Evolutionary conservation across 2,329 filamentous ascomycete species (phyloP), one percentile per base, ranked within the genome.

Genomic region (Dactylellina haptotyla): DNA sequence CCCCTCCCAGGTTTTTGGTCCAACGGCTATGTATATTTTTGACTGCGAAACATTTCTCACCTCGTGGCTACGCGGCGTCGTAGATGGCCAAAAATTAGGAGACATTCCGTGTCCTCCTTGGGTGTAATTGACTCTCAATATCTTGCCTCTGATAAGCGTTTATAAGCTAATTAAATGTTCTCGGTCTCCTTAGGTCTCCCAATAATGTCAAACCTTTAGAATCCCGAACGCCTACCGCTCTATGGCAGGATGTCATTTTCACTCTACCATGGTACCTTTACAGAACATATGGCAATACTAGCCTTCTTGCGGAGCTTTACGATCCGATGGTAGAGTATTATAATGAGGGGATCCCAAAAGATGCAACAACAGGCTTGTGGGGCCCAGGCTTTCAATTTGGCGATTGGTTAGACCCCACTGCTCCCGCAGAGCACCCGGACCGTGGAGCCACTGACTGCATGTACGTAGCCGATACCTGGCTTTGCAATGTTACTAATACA

Each of bases 11-110:
- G 81, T 83, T 0, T 87, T 87, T 67, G 79, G 81, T 0, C 83
- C 84, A 0, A 84, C 85, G 0, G 82, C 84, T 0, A 84, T 82
- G 53, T 87, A 84, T 74, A 80, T 88, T 0, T 88, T 84, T 77
- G 81, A 87, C 75, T 83, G 84, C 1, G 78, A 81, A 0, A 85
- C 84, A 0, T 84, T 88, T 71, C 83, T 85, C 65, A 76, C 79
- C 18, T 80, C 77, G 57, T 88, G 84, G 86, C 80, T 84, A 20
- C 79, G 81, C 57, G 85, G 87, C 63, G 76, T 86, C 1, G 79
- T 78, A 1, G 76, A 76, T 1, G 82, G 82, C 32, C 81, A 82
- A 34, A 75, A 78, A 5, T 65, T 77, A 3, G 46, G 64, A 1
- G 76, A 77, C 32, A 77, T 63, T 20, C 76, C 80, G 4, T 76